Evolutionary conservation across 345 rosid species (phyloP), one percentile per base, ranked within the genome.

Genomic region (Gossypium australe): DNA sequence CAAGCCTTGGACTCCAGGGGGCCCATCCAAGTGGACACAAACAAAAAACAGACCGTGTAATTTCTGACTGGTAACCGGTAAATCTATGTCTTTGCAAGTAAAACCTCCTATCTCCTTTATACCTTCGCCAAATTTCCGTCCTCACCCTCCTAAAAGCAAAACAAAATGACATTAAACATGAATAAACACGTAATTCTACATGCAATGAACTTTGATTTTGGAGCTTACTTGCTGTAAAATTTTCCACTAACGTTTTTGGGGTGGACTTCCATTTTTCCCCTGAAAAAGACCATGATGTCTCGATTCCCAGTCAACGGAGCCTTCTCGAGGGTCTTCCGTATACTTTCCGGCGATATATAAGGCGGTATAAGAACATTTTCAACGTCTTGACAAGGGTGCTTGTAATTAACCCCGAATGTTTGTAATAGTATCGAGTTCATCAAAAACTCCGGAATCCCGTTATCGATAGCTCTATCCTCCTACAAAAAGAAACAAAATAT

Each of bases 1-100:
- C 98, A 11, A 95, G 85, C 71, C 99, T 76, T 0, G 99, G 99
- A 75, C 98, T 95, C 99, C 99, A 95, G 0, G 99, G 99, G 73
- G 99, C 99, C 99, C 99, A 95, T 66, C 99, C 99, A 0, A 90
- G 83, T 0, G 99, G 99, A 68, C 98, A 93, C 8, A 95, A 80
- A 75, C 99, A 95, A 71, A 95, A 95, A 18, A 88, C 88, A 0
- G 99, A 95, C 47, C 97, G 80, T 7, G 80, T 86, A 2, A 95
- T 93, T 67, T 95, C 99, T 34, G 91, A 83, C 81, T 85, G 92
- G 89, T 87, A 95, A 44, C 96, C 96, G 80, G 87, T 80, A 61
- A 93, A 93, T 70, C 96, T 85, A 10, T 87, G 89, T 73, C 99
- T 85, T 77, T 82, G 86, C 5, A 95, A 84, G 82, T 83, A 87